Evolutionary conservation across 106 monocot species (phyloP).

Genomic region (Platanthera guangdongensis): DNA sequence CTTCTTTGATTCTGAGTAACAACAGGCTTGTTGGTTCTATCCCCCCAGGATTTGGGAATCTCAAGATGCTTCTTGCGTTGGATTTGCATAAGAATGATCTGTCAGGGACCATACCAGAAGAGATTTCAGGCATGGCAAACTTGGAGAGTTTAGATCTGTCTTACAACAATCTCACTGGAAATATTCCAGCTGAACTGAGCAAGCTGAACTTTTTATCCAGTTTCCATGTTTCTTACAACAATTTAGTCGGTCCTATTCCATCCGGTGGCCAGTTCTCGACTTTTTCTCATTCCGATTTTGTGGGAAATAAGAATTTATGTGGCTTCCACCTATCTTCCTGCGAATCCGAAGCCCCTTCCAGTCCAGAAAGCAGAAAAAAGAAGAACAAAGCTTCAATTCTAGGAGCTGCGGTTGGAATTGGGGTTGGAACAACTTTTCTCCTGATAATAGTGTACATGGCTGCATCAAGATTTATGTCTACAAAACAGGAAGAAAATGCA

Average conservation of each 20-base stretch:
- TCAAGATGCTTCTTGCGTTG: conserved; percentile 25
- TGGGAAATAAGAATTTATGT: conserved; percentile 24
- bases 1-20: conserved; percentile 28
- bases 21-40: conserved; percentile 28
- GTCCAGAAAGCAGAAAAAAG: background rate
- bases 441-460: conserved; percentile 15
- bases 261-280: conserved; percentile 39
- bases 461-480: conserved; percentile 10
- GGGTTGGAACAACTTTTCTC: conserved; percentile 20
- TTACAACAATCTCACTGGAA: conserved; percentile 38
- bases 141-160: conserved; percentile 43
- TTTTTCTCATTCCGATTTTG: conserved; percentile 22
- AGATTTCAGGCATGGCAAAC: conserved; percentile 34
- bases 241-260: conserved; percentile 33
- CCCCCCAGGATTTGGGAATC: conserved; percentile 23
- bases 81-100: conserved; percentile 33
- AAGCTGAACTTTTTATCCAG: conserved; percentile 32
- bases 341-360: background rate
- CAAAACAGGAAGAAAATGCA: conserved; percentile 8
- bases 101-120: conserved; percentile 36
- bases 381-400: conserved; percentile 20
- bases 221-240: conserved; percentile 39
- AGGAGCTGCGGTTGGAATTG: conserved; percentile 33
- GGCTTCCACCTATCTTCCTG: conserved; percentile 20
- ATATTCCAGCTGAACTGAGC: conserved; percentile 26